Percentiles rank a stretch among this genome's conserved stretches.
These are phyloP conservation scores for Penicillium digitatum DNA, from an alignment of 2,329 filamentous ascomycete genomes.

Conservation along the genomic window DNA sequence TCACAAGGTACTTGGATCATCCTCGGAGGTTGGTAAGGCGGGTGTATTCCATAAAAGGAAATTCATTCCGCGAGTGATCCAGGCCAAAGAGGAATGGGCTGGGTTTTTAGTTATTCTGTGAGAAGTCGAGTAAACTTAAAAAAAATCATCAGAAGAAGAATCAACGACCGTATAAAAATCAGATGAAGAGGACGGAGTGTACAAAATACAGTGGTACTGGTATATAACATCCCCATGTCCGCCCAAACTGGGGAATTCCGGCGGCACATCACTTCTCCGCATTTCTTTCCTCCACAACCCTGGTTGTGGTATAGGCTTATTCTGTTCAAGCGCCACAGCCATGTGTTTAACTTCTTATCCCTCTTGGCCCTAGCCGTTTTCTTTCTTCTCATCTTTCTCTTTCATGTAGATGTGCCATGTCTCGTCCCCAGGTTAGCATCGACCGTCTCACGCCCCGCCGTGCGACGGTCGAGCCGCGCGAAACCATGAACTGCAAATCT, in stretches of 20 bases:
- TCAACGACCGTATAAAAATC: too few relatives aligned
- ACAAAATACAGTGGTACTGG: not conserved
- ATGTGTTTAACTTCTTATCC: constrained; percentile 6
- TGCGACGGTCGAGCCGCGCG: constrained; percentile 69
- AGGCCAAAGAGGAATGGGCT: not conserved
- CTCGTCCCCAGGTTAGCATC: constrained; percentile 74
- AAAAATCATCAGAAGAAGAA: too few relatives aligned
- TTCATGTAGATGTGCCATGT: constrained; percentile 47
- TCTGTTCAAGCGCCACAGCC: constrained; percentile 6
- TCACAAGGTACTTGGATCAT: not conserved
- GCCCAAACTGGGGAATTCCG: constrained; percentile 9
- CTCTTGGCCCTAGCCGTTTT: constrained; percentile 4
- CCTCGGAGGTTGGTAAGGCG: constrained; percentile 8
- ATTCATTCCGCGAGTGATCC: not conserved
- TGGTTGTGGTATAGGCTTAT: not conserved
- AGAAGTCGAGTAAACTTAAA: not conserved
- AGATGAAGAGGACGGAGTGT: too few relatives aligned
- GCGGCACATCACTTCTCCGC: constrained; percentile 22
- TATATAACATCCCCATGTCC: not conserved
- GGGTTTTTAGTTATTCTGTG: not conserved
- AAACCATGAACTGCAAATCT: constrained; percentile 95
- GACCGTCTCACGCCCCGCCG: constrained; percentile 70
- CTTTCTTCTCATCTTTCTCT: constrained; percentile 6
- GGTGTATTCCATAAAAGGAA: not conserved
- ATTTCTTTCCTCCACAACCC: constrained; percentile 14